Evolutionary conservation across 495 filamentous ascomycete genomes (phyloP), one percentile per base, ranked within the genome.

Genomic region (Trichocladium antarcticum): DNA sequence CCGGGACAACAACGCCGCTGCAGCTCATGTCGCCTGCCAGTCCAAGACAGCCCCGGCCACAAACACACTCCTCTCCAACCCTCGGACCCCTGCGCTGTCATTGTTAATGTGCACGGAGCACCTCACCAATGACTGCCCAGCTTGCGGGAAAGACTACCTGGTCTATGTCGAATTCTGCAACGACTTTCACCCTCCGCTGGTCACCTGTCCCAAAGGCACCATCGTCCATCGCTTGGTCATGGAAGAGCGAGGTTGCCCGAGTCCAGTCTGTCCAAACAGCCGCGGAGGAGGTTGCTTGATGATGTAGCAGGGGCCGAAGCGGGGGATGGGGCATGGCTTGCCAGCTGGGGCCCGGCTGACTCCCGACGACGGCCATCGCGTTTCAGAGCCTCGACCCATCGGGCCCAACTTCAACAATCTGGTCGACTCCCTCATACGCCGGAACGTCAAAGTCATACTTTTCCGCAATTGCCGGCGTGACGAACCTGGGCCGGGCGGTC

Each of bases 401-500:
- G 28, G 73, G 70, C 15, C 67, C 72, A 7, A 90, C 72, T 66
- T 98, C 90, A 46, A 89, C 74, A 52, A 96, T 69, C 67, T 98
- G 92, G 66, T 97, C 90, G 51, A 93, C 66, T 0, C 92, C 92
- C 49, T 81, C 76, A 69, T 97, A 98, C 55, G 75, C 66, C 34
- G 92, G 90, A 37, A 90, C 56, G 57, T 87, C 82, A 41, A 98
- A 66, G 47, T 79, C 83, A 72, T 94, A 98, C 68, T 90, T 98
- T 54, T 85, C 77, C 21, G 85, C 78, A 55, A 96, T 80, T n/a
- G 70, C 68, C 35, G 78, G 78, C 2, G 82, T 78, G 60, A 98
- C 74, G 59, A 98, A 98, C 54, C 88, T 82, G 43, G 43, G 9
- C 20, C 35, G 40, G 47, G 16, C 10, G 17, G 50, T 67, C 50